A percentile compares a stretch with the other conserved stretches of the same genome.
Evolutionary conservation across 2,329 filamentous ascomycete species (phyloP).

Genomic region (Ophidiomyces ophidiicola): DNA sequence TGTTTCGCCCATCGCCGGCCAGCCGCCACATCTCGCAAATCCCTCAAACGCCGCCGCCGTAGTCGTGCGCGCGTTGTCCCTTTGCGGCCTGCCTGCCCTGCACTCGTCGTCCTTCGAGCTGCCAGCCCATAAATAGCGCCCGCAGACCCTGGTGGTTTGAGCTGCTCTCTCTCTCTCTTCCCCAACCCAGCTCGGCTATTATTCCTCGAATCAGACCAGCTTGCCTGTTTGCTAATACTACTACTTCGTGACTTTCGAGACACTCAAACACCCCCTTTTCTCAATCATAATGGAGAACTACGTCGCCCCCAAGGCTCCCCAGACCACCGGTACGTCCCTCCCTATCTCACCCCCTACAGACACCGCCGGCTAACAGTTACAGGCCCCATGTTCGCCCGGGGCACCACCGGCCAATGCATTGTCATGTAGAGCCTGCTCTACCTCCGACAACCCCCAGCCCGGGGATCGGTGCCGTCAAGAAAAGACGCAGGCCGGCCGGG

Average conservation of each 20-base stretch:
- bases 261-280: constrained; percentile 1
- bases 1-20: too few relatives aligned
- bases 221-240: constrained; percentile 1
- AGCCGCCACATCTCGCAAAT: too few relatives aligned
- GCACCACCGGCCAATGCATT: constrained; percentile 15
- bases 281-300: constrained; percentile 10
- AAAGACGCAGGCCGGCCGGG: constrained; percentile 1
- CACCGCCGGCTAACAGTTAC: not conserved
- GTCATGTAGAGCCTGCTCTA: constrained; percentile 16
- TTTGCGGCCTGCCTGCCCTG: too few relatives aligned
- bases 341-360: not conserved
- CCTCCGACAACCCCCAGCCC: constrained; percentile 5
- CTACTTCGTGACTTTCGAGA: constrained; percentile 6
- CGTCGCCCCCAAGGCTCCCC: constrained; percentile 12
- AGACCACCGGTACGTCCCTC: constrained; percentile 13
- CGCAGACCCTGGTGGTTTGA: too few relatives aligned
- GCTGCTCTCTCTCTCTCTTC: too few relatives aligned
- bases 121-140: too few relatives aligned
- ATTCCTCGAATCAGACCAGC: too few relatives aligned
- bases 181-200: too few relatives aligned
- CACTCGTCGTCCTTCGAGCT: too few relatives aligned
- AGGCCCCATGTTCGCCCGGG: constrained; percentile 12
- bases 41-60: too few relatives aligned
- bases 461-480: not conserved
- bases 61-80: too few relatives aligned